A percentile compares a stretch with the other conserved stretches of the same genome.
phyloP scores from a whole-genome alignment of 2,329 filamentous ascomycete genomes.

The Arthrobotrys conoides region DNA sequence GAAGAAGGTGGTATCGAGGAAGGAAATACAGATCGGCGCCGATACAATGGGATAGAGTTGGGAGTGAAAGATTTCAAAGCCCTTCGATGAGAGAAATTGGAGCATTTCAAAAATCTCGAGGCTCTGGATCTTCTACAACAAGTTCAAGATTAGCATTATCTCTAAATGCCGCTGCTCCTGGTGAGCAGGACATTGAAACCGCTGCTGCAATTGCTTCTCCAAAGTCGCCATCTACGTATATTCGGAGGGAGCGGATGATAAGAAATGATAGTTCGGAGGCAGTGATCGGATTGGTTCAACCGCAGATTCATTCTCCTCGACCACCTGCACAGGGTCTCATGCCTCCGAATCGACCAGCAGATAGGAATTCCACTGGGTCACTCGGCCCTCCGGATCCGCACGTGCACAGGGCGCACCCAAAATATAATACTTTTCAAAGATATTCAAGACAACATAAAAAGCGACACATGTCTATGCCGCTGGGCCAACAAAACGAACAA shows the following conservation, averaged over 20 bases:
- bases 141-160: constrained; percentile 41
- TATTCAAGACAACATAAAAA: constrained; percentile 52
- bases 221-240: constrained; percentile 48
- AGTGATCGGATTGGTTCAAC: constrained; percentile 55
- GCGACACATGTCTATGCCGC: constrained; percentile 15
- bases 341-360: constrained; percentile 34
- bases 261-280: constrained; percentile 52
- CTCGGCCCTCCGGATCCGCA: constrained; percentile 45
- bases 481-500: not conserved
- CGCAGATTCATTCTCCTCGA: constrained; percentile 25
- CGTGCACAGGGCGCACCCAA: constrained; percentile 49
- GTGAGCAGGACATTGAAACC: constrained; percentile 56
- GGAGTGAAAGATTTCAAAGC: constrained; percentile 49
- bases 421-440: constrained; percentile 57
- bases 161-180: constrained; percentile 56
- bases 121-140: constrained; percentile 46
- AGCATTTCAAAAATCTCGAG: constrained; percentile 39
- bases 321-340: constrained; percentile 17
- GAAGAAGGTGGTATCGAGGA: constrained; percentile 41
- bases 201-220: constrained; percentile 50
- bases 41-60: constrained; percentile 48
- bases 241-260: constrained; percentile 50
- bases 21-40: constrained; percentile 43
- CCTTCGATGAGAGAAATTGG: constrained; percentile 40
- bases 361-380: constrained; percentile 46